These are phyloP conservation scores for Nicotiana knightiana DNA, from an alignment of 257 asterid genomes.

Conservation along the genomic window DNA sequence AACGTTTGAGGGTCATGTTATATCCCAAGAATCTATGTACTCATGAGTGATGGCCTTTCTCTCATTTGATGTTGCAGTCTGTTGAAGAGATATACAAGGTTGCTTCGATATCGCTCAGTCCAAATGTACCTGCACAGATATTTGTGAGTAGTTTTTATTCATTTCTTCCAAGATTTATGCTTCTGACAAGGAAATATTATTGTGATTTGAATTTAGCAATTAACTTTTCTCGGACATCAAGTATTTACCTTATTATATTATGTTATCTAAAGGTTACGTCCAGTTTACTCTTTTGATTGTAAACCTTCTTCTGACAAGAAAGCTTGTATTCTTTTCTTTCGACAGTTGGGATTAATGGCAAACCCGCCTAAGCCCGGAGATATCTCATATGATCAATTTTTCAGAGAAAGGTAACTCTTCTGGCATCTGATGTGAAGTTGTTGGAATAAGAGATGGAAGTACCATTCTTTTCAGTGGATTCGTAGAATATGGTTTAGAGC, in stretches of 20 bases:
- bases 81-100: slow-evolving; percentile 98
- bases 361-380: slow-evolving; percentile 90
- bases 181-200: neutral
- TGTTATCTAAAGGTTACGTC: neutral
- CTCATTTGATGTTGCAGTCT: slow-evolving; percentile 39
- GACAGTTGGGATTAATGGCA: slow-evolving; percentile 88
- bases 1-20: neutral
- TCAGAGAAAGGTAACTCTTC: slow-evolving; percentile 61
- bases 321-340: slow-evolving; percentile 6
- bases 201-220: neutral
- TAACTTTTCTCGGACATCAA: neutral
- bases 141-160: slow-evolving; percentile 47
- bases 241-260: neutral
- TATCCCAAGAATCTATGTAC: neutral
- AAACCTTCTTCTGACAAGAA: neutral
- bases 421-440: neutral
- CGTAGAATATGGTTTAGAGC: neutral
- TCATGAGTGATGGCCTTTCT: neutral
- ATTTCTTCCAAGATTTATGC: neutral
- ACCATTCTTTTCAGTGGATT: neutral
- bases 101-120: slow-evolving; percentile 89
- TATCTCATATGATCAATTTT: slow-evolving; percentile 67
- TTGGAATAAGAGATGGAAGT: neutral
- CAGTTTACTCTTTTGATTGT: neutral
- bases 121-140: slow-evolving; percentile 95